These are phyloP conservation scores for Trichoderma guizhouense DNA, from an alignment of 2,329 filamentous ascomycete genomes.

Conservation along the genomic window DNA sequence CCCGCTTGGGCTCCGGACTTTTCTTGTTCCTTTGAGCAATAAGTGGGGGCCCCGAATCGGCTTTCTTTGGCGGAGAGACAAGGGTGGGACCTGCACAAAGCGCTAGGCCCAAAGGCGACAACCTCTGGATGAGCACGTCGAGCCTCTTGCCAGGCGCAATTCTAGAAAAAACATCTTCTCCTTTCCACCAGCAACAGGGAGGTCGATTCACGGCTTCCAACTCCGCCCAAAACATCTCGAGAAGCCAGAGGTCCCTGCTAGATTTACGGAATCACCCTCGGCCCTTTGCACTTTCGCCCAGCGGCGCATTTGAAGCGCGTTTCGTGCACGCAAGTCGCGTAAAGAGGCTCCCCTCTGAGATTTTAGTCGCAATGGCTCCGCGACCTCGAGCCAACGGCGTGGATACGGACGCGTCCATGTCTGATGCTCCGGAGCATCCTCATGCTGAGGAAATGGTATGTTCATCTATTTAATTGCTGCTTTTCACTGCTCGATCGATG, in stretches of 20 bases:
- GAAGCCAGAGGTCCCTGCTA: neutral
- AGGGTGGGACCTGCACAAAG: conserved; percentile 24
- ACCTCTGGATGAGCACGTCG: conserved; percentile 32
- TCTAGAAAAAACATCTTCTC: conserved; percentile 34
- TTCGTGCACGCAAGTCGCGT: conserved; percentile 48
- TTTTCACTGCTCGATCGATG: neutral
- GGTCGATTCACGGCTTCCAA: neutral
- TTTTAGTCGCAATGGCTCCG: conserved; percentile 49
- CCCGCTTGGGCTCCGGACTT: neutral
- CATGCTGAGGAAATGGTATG: conserved; percentile 51
- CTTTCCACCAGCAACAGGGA: conserved; percentile 18
- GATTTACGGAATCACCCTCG: neutral
- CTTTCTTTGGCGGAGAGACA: conserved; percentile 15
- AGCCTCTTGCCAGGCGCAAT: conserved; percentile 32
- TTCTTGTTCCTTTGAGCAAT: conserved; percentile 12
- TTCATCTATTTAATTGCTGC: neutral
- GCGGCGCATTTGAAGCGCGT: conserved; percentile 42
- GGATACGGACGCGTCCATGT: conserved; percentile 62
- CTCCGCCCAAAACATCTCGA: conserved; percentile 5
- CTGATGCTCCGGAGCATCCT: conserved; percentile 51
- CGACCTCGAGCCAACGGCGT: conserved; percentile 51
- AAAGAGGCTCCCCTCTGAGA: conserved; percentile 40
- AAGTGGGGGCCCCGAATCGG: neutral
- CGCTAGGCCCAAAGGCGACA: conserved; percentile 34
- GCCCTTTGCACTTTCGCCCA: neutral